These are phyloP conservation scores for Penicillium palitans DNA, from an alignment of 2,329 filamentous ascomycete species.

Conservation along the genomic window DNA sequence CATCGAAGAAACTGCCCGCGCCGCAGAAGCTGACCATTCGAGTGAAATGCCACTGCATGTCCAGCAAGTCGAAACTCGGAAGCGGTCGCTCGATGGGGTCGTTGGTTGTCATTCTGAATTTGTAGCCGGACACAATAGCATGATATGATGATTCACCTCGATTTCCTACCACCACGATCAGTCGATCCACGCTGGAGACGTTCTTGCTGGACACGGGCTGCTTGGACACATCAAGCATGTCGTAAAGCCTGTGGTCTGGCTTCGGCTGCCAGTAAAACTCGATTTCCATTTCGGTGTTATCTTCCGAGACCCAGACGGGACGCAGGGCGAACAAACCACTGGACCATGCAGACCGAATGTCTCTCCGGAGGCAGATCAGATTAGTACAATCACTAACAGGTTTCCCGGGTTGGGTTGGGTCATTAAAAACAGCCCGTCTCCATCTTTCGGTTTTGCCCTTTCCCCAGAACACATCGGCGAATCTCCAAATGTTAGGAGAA, in stretches of 20 bases:
- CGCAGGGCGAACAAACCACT: slow-evolving; percentile 9
- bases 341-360: slow-evolving; percentile 7
- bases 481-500: slow-evolving; percentile 4
- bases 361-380: slow-evolving; percentile 13
- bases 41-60: slow-evolving; percentile 18
- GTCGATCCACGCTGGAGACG: not conserved
- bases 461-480: slow-evolving; percentile 10
- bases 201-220: not conserved
- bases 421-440: slow-evolving; percentile 5
- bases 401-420: not conserved
- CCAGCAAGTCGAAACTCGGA: slow-evolving; percentile 14
- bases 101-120: slow-evolving; percentile 6
- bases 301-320: not conserved
- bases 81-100: slow-evolving; percentile 7
- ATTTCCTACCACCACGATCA: not conserved
- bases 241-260: not conserved
- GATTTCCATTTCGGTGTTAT: slow-evolving; percentile 7
- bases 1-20: not conserved
- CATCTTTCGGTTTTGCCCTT: not conserved
- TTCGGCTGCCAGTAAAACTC: slow-evolving; percentile 17
- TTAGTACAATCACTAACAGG: slow-evolving; percentile 5
- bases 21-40: slow-evolving; percentile 10
- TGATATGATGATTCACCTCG: not conserved
- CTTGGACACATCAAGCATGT: not conserved
- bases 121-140: slow-evolving; percentile 10